Evolutionary conservation across 78 protist genomes (phyloP).

Genomic region (Monosiga brevicollis): DNA sequence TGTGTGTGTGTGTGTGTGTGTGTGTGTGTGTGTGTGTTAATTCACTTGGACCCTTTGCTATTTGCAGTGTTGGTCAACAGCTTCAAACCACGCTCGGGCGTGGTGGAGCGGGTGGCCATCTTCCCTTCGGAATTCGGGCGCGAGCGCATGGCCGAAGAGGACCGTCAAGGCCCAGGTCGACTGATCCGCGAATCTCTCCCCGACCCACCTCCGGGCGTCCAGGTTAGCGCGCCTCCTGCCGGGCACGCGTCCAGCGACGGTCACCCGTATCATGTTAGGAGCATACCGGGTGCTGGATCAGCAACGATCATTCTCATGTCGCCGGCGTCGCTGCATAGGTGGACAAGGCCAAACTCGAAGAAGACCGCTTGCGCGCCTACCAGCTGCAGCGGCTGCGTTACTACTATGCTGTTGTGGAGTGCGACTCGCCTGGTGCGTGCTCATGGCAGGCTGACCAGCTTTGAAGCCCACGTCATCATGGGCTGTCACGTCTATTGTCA

Average conservation of each 20-base stretch:
- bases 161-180: neutral
- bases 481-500: neutral
- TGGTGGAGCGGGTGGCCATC: conserved; percentile 22
- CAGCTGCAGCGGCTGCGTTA: conserved; percentile 43
- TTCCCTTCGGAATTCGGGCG: conserved; percentile 63
- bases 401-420: conserved; percentile 65
- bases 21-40: neutral
- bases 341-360: too few relatives aligned
- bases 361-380: conserved; percentile 36
- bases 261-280: too few relatives aligned
- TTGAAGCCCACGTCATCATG: too few relatives aligned
- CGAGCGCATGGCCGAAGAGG: conserved; percentile 36
- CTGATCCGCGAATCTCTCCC: too few relatives aligned
- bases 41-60: neutral
- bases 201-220: too few relatives aligned
- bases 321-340: too few relatives aligned
- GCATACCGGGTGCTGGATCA: too few relatives aligned
- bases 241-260: too few relatives aligned
- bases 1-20: neutral
- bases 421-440: conserved; percentile 41
- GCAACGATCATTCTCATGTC: too few relatives aligned
- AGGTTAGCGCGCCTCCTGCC: too few relatives aligned
- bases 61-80: neutral
- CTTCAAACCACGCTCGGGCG: conserved; percentile 17
- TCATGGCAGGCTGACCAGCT: too few relatives aligned